phyloP scores from a whole-genome alignment of 164 flowering plant species.

The Vitis cinerea region DNA sequence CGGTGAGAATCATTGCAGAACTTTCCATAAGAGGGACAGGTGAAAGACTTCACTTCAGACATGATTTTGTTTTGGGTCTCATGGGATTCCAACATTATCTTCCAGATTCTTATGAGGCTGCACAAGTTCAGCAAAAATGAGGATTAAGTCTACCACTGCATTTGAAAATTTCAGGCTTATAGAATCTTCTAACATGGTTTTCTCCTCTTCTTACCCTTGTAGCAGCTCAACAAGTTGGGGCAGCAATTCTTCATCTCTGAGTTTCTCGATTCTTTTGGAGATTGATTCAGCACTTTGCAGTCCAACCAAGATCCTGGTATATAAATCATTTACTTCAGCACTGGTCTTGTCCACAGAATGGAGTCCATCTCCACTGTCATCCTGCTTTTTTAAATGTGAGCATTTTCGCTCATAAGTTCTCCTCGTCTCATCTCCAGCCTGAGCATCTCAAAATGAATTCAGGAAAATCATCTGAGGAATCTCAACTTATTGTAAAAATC shows the following conservation, averaged over 20 bases:
- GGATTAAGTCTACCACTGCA: not conserved
- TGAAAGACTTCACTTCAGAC: conserved; percentile 16
- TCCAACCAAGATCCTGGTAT: conserved; percentile 20
- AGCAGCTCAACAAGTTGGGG: conserved; percentile 31
- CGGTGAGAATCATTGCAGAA: conserved; percentile 18
- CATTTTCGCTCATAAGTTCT: conserved; percentile 18
- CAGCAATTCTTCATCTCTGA: conserved; percentile 33
- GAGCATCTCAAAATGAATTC: too few relatives aligned
- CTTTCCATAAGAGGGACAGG: conserved; percentile 11
- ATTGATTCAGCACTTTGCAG: conserved; percentile 22
- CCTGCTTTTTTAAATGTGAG: conserved; percentile 14
- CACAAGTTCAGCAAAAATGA: not conserved
- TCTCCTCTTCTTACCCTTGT: conserved; percentile 18
- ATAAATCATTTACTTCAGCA: conserved; percentile 18
- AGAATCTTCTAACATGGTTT: not conserved
- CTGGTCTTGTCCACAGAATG: conserved; percentile 10
- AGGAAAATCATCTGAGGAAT: too few relatives aligned
- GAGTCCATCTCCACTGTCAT: conserved; percentile 13
- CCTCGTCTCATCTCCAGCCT: conserved; percentile 18
- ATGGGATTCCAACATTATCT: conserved; percentile 24
- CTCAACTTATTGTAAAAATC: too few relatives aligned
- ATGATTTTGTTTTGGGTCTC: conserved; percentile 18
- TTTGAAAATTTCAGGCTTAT: not conserved
- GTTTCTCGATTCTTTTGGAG: conserved; percentile 22
- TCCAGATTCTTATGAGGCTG: conserved; percentile 26